A percentile compares a stretch with the other conserved stretches of the same genome.
Conservation (phyloP, 2,329 filamentous ascomycete species). For the Hymenoscyphus occultus region DNA sequence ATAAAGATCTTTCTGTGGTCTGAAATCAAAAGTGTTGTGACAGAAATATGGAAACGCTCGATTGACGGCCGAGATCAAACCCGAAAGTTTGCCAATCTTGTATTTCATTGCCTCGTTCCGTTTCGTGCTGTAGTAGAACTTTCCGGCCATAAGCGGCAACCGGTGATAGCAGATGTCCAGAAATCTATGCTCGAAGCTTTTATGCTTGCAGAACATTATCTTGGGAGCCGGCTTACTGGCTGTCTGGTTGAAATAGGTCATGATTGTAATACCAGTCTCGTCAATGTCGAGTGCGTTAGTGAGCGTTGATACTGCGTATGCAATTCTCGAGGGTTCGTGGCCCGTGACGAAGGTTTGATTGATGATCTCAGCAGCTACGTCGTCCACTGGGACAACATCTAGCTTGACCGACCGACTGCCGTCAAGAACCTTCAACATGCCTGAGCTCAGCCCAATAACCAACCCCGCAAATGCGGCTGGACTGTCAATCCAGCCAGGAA, state of each 20-base stretch:
- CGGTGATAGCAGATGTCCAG: constrained; percentile 1
- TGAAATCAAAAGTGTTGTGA: constrained; percentile 16
- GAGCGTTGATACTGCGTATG: not conserved
- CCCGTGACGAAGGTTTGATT: constrained; percentile 6
- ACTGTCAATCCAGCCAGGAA: constrained; percentile 17
- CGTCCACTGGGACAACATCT: constrained; percentile 15
- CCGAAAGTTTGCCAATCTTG: not conserved
- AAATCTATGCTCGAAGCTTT: not conserved
- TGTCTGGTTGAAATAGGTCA: not conserved
- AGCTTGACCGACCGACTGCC: constrained; percentile 8
- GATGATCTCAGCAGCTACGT: constrained; percentile 9
- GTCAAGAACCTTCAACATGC: constrained; percentile 12
- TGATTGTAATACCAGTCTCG: constrained; percentile 1
- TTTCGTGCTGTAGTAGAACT: not conserved
- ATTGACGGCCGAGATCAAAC: constrained; percentile 7
- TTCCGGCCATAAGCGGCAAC: not conserved
- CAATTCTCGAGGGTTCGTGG: not conserved
- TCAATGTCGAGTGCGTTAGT: not conserved
- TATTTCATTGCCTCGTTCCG: constrained; percentile 5
- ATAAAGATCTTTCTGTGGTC: not conserved
- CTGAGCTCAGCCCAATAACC: not conserved
- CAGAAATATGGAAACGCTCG: constrained; percentile 14
- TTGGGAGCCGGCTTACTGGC: not conserved
- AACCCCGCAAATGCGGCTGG: constrained; percentile 11
- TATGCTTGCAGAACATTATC: constrained; percentile 1